A percentile compares a stretch with the other conserved stretches of the same genome.
Conservation (phyloP, 2,329 filamentous ascomycete genomes). For the Neofusicoccum parvum region DNA sequence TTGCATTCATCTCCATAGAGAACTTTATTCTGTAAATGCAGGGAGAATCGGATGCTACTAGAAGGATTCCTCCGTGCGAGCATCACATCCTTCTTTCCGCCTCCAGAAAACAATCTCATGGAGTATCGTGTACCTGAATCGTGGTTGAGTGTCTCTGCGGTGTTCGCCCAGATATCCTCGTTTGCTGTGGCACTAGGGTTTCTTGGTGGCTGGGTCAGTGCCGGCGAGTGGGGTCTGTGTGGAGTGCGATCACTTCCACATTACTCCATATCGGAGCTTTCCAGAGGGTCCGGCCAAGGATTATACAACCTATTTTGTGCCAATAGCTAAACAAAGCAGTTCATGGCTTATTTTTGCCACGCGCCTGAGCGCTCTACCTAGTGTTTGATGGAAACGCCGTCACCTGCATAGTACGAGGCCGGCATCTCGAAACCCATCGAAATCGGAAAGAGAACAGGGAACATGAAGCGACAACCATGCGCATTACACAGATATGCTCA, state of each 20-base stretch:
- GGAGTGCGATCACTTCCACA: not conserved
- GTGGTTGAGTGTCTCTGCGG: not conserved
- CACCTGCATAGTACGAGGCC: too few species aligned
- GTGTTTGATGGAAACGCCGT: not conserved
- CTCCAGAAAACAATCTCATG: too few species aligned
- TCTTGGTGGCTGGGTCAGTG: not conserved
- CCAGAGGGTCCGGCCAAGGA: not conserved
- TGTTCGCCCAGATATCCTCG: not conserved
- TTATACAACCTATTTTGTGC: not conserved
- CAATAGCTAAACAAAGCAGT: too few species aligned
- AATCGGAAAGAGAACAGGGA: not conserved
- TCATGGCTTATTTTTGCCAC: not conserved
- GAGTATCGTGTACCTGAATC: not conserved
- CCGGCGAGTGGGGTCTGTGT: not conserved
- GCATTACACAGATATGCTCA: not conserved
- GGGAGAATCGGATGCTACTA: too few species aligned
- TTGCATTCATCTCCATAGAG: too few species aligned
- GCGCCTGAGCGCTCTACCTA: not conserved
- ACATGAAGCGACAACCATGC: not conserved
- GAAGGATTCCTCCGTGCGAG: not conserved
- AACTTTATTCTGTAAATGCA: too few species aligned
- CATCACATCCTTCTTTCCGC: not conserved
- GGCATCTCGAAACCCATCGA: not conserved
- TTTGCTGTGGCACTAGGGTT: not conserved
- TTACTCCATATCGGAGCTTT: not conserved